Evolutionary conservation across 1,284 basidiomycete genomes (phyloP).

Genomic region (Calocybe gambosa): DNA sequence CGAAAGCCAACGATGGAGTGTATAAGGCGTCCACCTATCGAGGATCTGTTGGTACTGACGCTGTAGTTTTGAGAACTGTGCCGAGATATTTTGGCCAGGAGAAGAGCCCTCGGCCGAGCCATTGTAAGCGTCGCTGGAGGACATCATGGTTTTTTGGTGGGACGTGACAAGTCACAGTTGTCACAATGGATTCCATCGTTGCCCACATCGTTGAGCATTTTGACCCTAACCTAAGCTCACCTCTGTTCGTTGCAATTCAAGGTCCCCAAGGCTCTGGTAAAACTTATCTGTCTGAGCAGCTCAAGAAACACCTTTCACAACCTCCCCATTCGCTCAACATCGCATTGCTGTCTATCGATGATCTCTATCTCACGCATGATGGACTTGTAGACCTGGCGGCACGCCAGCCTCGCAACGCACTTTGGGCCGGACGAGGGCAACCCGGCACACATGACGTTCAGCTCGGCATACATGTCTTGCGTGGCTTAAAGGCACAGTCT

Average conservation of each 20-base stretch:
- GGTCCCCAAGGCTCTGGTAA: slow-evolving; percentile 87
- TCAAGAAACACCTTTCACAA: slow-evolving; percentile 44
- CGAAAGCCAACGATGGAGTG: slow-evolving; percentile 84
- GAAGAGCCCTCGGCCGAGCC: slow-evolving; percentile 36
- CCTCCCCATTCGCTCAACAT: slow-evolving; percentile 50
- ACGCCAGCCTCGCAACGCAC: slow-evolving; percentile 49
- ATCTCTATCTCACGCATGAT: slow-evolving; percentile 75
- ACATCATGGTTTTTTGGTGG: slow-evolving; percentile 37
- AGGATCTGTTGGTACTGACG: slow-evolving; percentile 80
- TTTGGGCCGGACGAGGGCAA: slow-evolving; percentile 76
- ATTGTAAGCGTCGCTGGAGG: slow-evolving; percentile 31
- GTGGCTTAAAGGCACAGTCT: slow-evolving; percentile 43
- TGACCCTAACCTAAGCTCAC: slow-evolving; percentile 24
- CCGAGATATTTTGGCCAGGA: slow-evolving; percentile 47
- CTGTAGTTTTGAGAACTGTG: slow-evolving; percentile 44
- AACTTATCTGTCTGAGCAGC: slow-evolving; percentile 58
- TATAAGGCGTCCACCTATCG: slow-evolving; percentile 89
- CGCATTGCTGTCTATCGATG: slow-evolving; percentile 76
- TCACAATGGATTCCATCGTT: slow-evolving; percentile 18
- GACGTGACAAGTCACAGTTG: slow-evolving; percentile 16
- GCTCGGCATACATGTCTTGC: slow-evolving; percentile 53
- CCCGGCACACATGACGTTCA: slow-evolving; percentile 84
- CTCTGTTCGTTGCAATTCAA: slow-evolving; percentile 76
- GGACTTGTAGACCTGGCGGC: slow-evolving; percentile 49
- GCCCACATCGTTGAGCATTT: slow-evolving; percentile 39